phyloP scores from a whole-genome alignment of 2,329 filamentous ascomycete species.

The Xylaria hypoxylon region DNA sequence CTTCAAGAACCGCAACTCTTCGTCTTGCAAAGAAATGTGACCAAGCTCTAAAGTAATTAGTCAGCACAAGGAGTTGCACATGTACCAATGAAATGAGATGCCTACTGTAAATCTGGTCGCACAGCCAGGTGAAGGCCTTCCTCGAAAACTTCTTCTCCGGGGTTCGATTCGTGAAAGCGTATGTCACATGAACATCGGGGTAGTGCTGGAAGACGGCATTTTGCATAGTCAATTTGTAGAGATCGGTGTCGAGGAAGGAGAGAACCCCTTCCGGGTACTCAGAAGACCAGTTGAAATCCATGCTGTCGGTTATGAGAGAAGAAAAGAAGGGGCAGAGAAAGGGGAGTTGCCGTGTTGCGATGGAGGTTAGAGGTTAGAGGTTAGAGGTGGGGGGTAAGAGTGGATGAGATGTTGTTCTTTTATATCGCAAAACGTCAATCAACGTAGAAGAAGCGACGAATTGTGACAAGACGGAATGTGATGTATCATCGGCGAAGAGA shows the following conservation, averaged over 20 bases:
- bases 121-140: conserved; percentile 85
- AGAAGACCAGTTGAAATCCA: conserved; percentile 75
- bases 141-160: conserved; percentile 91
- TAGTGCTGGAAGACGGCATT: conserved; percentile 95
- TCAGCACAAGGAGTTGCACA: conserved; percentile 22
- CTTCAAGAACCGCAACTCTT: conserved; percentile 84
- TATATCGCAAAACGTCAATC: not conserved
- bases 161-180: conserved; percentile 95
- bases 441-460: not conserved
- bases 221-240: conserved; percentile 99
- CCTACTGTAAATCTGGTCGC: conserved; percentile 82
- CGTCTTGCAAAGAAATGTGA: conserved; percentile 80
- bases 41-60: conserved; percentile 74
- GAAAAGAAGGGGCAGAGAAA: not conserved
- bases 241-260: conserved; percentile 82
- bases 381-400: not conserved
- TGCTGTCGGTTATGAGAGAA: conserved; percentile 46
- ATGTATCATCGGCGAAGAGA: not conserved
- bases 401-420: not conserved
- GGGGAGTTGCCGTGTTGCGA: not conserved
- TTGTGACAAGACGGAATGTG: not conserved
- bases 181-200: conserved; percentile 83
- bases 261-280: conserved; percentile 80
- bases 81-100: conserved; percentile 34
- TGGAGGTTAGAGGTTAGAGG: not conserved